These are phyloP conservation scores for Aspergillus sp. DNA, from an alignment of 2,329 filamentous ascomycete species.

Conservation along the genomic window DNA sequence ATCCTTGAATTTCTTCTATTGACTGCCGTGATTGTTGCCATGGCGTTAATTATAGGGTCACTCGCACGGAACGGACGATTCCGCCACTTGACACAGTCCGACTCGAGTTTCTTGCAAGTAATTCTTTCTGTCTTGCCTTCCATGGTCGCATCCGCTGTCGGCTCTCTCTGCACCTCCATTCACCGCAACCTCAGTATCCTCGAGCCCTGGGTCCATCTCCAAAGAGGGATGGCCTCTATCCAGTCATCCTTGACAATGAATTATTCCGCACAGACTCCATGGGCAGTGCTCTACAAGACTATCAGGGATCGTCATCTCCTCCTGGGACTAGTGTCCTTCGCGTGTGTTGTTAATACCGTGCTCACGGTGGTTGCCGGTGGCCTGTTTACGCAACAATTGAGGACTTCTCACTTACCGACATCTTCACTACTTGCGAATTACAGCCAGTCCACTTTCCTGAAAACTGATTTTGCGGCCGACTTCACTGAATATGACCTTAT, in stretches of 20 bases:
- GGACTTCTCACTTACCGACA: slow-evolving; percentile 17
- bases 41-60: slow-evolving; percentile 22
- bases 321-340: slow-evolving; percentile 21
- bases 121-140: slow-evolving; percentile 26
- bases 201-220: slow-evolving; percentile 29
- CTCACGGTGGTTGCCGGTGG: slow-evolving; percentile 26
- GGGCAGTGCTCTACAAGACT: slow-evolving; percentile 22
- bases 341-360: slow-evolving; percentile 23
- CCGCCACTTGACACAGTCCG: slow-evolving; percentile 23
- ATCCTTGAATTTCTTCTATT: slow-evolving; percentile 26
- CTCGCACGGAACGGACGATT: slow-evolving; percentile 22
- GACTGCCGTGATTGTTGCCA: slow-evolving; percentile 23
- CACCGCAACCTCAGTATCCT: slow-evolving; percentile 27
- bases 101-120: slow-evolving; percentile 25
- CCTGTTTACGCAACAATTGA: slow-evolving; percentile 26
- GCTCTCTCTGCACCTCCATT: slow-evolving; percentile 26
- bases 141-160: slow-evolving; percentile 25
- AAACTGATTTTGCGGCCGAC: slow-evolving; percentile 24
- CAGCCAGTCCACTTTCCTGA: slow-evolving; percentile 20
- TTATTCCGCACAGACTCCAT: slow-evolving; percentile 26
- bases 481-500: slow-evolving; percentile 30
- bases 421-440: slow-evolving; percentile 20
- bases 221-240: slow-evolving; percentile 21
- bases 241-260: slow-evolving; percentile 23
- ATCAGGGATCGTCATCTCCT: slow-evolving; percentile 20